A percentile compares a stretch with the other conserved stretches of the same genome.
phyloP scores from a whole-genome alignment of 202 grass and related monocot genomes.

The Bolboschoenoplectus hybrid region DNA sequence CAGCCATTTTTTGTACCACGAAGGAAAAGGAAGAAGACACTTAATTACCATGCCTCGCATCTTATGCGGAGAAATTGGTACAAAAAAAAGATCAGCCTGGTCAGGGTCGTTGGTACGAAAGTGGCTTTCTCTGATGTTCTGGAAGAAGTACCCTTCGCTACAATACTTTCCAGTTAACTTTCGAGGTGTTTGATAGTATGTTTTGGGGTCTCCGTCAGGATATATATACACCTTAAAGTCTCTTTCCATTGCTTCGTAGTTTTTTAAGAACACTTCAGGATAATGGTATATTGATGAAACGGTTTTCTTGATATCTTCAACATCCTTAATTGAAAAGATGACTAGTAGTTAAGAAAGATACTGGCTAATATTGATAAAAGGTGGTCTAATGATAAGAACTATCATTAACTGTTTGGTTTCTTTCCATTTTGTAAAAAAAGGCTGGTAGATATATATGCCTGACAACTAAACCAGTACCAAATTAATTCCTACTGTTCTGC shows the following conservation, averaged over 20 bases:
- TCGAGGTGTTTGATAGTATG: conserved; percentile 53
- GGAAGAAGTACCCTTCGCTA: conserved; percentile 96
- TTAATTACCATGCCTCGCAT: conserved; percentile 82
- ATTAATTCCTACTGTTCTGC: conserved; percentile 5
- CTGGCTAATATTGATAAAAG: not conserved
- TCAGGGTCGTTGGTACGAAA: conserved; percentile 73
- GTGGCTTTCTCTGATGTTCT: conserved; percentile 87
- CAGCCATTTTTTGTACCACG: not conserved
- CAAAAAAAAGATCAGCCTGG: conserved; percentile 79
- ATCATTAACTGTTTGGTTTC: not conserved
- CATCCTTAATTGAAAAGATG: conserved; percentile 8
- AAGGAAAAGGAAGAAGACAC: conserved; percentile 7
- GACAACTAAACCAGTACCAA: not conserved
- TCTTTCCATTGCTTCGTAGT: conserved; percentile 78
- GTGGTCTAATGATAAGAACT: not conserved
- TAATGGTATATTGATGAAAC: conserved; percentile 27
- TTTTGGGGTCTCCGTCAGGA: conserved; percentile 55
- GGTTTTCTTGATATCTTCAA: not conserved
- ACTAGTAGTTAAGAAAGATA: not conserved
- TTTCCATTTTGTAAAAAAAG: not conserved
- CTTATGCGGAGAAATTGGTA: conserved; percentile 91
- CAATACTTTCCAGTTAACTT: conserved; percentile 76
- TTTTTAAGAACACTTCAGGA: conserved; percentile 22
- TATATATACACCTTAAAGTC: conserved; percentile 90
- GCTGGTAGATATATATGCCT: not conserved